Conservation (phyloP, 1,284 basidiomycete genomes). For the Gymnopus androsaceus region DNA sequence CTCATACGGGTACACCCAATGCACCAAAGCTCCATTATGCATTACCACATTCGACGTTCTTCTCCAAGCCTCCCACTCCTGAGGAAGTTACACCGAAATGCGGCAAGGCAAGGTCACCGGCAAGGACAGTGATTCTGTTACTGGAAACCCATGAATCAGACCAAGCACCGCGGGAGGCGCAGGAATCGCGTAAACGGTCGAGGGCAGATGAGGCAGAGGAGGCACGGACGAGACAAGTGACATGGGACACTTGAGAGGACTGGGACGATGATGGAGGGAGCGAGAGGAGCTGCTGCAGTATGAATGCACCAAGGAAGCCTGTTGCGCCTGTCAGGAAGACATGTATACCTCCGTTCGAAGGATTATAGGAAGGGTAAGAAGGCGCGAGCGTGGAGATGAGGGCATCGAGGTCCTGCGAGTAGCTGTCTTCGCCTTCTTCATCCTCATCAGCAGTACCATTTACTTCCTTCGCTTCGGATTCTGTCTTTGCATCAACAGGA, state of each 20-base stretch:
- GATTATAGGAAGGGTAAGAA: slow-evolving; percentile 63
- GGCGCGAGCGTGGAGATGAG: slow-evolving; percentile 62
- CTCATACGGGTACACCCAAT: slow-evolving; percentile 99
- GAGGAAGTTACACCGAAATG: slow-evolving; percentile 74
- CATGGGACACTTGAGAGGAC: slow-evolving; percentile 69
- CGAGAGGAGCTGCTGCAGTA: slow-evolving; percentile 80
- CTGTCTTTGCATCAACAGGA: background rate
- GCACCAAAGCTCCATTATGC: slow-evolving; percentile 97
- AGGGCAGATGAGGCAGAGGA: slow-evolving; percentile 66
- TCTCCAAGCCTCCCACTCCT: slow-evolving; percentile 71
- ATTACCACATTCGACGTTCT: slow-evolving; percentile 84
- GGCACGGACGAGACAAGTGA: slow-evolving; percentile 90
- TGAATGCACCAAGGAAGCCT: slow-evolving; percentile 95
- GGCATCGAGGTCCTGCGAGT: slow-evolving; percentile 78
- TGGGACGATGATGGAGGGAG: slow-evolving; percentile 28
- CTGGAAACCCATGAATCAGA: slow-evolving; percentile 81
- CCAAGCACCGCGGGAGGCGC: slow-evolving; percentile 91
- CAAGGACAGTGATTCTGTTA: slow-evolving; percentile 78
- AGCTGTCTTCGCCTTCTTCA: slow-evolving; percentile 33
- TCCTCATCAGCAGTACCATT: slow-evolving; percentile 18
- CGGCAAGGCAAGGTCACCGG: slow-evolving; percentile 84
- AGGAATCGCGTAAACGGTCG: slow-evolving; percentile 73
- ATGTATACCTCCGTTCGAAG: slow-evolving; percentile 57
- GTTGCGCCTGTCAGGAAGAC: slow-evolving; percentile 97
- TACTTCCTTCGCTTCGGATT: slow-evolving; percentile 31